Evolutionary conservation across 305 asterid species (phyloP), one percentile per base, ranked within the genome.

Genomic region (Fraxinus nigra): DNA sequence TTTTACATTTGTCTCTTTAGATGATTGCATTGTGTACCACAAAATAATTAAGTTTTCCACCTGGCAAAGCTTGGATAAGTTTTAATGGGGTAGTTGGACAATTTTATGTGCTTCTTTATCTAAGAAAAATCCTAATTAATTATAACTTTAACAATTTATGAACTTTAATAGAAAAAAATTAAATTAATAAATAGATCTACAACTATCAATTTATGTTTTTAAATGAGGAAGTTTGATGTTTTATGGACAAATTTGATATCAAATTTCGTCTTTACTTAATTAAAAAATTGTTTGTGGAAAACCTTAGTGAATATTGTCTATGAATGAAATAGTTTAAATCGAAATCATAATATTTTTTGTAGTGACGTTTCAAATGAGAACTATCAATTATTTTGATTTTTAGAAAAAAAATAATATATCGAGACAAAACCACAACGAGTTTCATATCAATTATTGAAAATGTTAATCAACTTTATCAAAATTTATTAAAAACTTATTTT

Each of bases 371-470:
- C 16, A 11, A 43, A 43, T 43, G 11, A 43, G 1, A 11, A 2
- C 1, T 10, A 43, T 43, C n/a, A 0, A 43, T 10, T 43, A 43
- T 43, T 43, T 72, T 18, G 0, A 5, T 35, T 72, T 48, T 8
- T 80, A 88, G 94, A 90, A 26, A 82, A 24, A 24, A 83, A 67
- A 84, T 89, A 4, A 75, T 83, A 7, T 7, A 78, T 6, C 89
- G 87, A 8, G 89, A 85, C 32, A 82, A 26, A 75, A 54, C 84
- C 3, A 85, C 89, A 3, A 80, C 81, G 1, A 67, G 11, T 3
- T 87, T 79, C 76, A 4, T 69, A 35, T 89, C 92, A 38, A 33
- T 88, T 0, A 59, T 67, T 0, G 92, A 89, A 18, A n/a, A 80
- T 76, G 30, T 87, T 24, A 24, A 24, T 24, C 26, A 24, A 24